A percentile compares a stretch with the other conserved stretches of the same genome.
These are phyloP conservation scores for Furculomyces boomerangus DNA, from an alignment of 371 early-diverging fungal genomes.

Conservation along the genomic window DNA sequence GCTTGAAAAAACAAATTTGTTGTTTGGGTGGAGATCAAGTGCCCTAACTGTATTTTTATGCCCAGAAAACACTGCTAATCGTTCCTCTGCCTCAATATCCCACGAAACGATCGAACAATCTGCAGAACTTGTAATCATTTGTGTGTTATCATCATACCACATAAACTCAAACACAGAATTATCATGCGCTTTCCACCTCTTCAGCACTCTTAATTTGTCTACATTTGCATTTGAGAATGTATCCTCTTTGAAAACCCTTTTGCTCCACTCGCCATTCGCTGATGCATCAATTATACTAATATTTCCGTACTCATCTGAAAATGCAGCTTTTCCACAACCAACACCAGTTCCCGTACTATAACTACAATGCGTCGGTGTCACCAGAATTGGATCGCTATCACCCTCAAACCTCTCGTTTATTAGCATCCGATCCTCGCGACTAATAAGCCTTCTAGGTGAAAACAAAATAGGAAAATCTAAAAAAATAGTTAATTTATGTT, in stretches of 20 bases:
- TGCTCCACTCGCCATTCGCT: neutral
- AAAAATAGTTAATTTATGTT: no score
- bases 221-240: neutral
- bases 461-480: no score
- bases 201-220: neutral
- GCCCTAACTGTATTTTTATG: conserved; percentile 20
- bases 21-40: conserved; percentile 10
- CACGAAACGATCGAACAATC: conserved; percentile 80
- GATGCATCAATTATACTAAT: conserved; percentile 14
- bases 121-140: conserved; percentile 64
- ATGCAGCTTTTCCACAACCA: conserved; percentile 7
- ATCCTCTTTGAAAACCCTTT: neutral
- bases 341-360: conserved; percentile 7
- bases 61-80: conserved; percentile 29
- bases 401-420: neutral
- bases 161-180: conserved; percentile 66
- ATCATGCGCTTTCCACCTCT: conserved; percentile 29
- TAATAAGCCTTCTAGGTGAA: neutral
- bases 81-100: conserved; percentile 55
- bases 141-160: conserved; percentile 65
- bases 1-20: conserved; percentile 11
- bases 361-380: conserved; percentile 14
- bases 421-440: neutral
- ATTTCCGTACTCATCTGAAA: conserved; percentile 16
- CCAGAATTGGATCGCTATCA: neutral